Evolutionary conservation across 371 early-diverging fungal genomes (phyloP).

Genomic region (Blakeslea trispora): DNA sequence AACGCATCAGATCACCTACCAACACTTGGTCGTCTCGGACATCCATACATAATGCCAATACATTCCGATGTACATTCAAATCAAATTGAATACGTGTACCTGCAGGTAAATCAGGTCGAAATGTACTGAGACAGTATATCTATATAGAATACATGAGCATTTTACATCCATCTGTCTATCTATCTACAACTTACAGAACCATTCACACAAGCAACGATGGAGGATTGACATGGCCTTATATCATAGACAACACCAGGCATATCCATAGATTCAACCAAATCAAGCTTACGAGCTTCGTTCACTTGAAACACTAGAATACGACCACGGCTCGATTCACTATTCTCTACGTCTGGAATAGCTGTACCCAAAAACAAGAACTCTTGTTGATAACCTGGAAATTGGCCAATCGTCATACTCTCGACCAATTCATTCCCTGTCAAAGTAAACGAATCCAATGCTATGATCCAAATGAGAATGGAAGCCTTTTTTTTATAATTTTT

Average conservation of each 20-base stretch:
- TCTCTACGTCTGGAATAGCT: conserved; percentile 38
- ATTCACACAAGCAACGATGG: conserved; percentile 56
- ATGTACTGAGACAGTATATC: conserved; percentile 39
- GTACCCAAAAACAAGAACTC: conserved; percentile 65
- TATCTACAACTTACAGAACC: conserved; percentile 52
- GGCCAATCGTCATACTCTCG: conserved; percentile 36
- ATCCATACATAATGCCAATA: conserved; percentile 59
- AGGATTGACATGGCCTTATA: conserved; percentile 42
- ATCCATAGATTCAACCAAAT: conserved; percentile 37
- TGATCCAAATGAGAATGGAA: background rate
- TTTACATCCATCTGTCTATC: too few species aligned
- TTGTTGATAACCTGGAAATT: conserved; percentile 34
- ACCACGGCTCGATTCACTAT: conserved; percentile 55
- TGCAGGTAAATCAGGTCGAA: conserved; percentile 26
- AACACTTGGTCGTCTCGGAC: conserved; percentile 68
- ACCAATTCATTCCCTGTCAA: conserved; percentile 50
- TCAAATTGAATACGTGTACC: conserved; percentile 30
- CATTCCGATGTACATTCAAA: conserved; percentile 56
- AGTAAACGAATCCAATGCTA: conserved; percentile 35
- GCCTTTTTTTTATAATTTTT: background rate
- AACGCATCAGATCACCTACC: conserved; percentile 90
- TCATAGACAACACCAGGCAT: conserved; percentile 55
- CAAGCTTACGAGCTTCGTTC: conserved; percentile 30
- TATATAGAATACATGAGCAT: too few species aligned
- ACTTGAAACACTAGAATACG: conserved; percentile 61